Evolutionary conservation across 306 rosid species (phyloP), one percentile per base, ranked within the genome.

Genomic region (Malus fusca): DNA sequence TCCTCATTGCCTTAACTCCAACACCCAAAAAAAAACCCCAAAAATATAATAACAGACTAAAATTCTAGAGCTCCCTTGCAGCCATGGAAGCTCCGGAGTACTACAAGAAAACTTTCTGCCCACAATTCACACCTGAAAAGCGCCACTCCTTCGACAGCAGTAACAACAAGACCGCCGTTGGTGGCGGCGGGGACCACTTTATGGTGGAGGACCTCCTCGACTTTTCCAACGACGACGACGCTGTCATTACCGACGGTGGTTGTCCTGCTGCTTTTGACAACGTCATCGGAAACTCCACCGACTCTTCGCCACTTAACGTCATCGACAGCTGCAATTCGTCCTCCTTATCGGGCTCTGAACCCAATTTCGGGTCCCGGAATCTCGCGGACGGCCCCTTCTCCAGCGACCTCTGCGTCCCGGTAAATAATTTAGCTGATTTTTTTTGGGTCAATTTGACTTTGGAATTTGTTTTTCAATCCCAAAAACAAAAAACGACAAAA

Each of bases 171-270:
- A 8, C 68, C 44, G 22, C 22, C 31, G 15, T 19, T 42, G 68
- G 44, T 2, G 37, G 81, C 11, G 40, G 64, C 17, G 31, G 82
- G 18, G 97, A 89, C 78, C 88, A 81, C 66, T 93, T 91, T 80
- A 74, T 87, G 37, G 97, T 93, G 1, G 98, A 93, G 71, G 98
- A 95, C 79, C 88, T 95, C 62, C 89, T 95, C 28, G 89, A 95
- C 84, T 92, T 95, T 77, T 87, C 99, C 68, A 88, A 88, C 11
- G 85, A 83, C 33, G 85, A 83, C 48, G 88, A 82, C 8, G 78
- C 58, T 1, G 35, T 58, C 75, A 68, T 77, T n/a, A 28, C 82
- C 33, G 89, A 85, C 21, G 69, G 75, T 40, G 33, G 17, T 18
- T 51, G 55, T 15, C 1, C 55, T 1, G 21, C 55, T 35, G 7